These are phyloP conservation scores for Mariannaea elegans DNA, from an alignment of 2,329 filamentous ascomycete genomes.

Conservation along the genomic window DNA sequence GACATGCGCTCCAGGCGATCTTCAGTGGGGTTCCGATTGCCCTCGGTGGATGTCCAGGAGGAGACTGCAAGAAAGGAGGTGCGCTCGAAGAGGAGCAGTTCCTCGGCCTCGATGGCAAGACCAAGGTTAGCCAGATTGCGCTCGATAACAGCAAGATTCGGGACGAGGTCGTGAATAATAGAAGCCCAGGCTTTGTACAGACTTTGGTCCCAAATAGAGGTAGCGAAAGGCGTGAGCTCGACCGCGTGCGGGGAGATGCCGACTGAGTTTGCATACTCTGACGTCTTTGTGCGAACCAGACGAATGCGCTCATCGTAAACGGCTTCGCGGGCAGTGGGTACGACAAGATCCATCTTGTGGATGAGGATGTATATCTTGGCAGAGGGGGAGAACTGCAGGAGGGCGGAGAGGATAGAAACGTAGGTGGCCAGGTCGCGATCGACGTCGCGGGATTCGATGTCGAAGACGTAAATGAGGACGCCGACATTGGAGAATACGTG, in stretches of 20 bases:
- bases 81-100: constrained; percentile 93
- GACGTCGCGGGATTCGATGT: constrained; percentile 95
- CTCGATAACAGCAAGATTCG: constrained; percentile 89
- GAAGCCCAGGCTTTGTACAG: constrained; percentile 98
- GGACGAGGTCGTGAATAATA: constrained; percentile 98
- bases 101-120: constrained; percentile 87
- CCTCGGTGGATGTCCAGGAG: constrained; percentile 81
- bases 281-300: constrained; percentile 78
- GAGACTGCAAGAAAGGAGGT: constrained; percentile 98
- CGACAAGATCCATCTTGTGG: constrained; percentile 98
- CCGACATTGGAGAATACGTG: constrained; percentile 98
- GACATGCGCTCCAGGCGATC: constrained; percentile 94
- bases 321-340: constrained; percentile 77
- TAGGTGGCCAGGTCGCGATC: constrained; percentile 94
- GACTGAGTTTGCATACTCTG: constrained; percentile 57
- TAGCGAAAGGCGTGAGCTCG: constrained; percentile 87
- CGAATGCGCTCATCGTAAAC: constrained; percentile 87
- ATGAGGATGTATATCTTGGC: constrained; percentile 94
- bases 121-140: constrained; percentile 84
- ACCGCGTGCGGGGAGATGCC: constrained; percentile 52
- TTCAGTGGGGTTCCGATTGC: constrained; percentile 83
- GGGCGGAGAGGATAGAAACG: constrained; percentile 85
- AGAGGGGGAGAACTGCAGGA: constrained; percentile 81
- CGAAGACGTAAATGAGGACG: constrained; percentile 98
- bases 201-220: constrained; percentile 98